Base-by-base conservation (phyloP, 441 rosid genomes). In the Raphanus hybrid region DNA sequence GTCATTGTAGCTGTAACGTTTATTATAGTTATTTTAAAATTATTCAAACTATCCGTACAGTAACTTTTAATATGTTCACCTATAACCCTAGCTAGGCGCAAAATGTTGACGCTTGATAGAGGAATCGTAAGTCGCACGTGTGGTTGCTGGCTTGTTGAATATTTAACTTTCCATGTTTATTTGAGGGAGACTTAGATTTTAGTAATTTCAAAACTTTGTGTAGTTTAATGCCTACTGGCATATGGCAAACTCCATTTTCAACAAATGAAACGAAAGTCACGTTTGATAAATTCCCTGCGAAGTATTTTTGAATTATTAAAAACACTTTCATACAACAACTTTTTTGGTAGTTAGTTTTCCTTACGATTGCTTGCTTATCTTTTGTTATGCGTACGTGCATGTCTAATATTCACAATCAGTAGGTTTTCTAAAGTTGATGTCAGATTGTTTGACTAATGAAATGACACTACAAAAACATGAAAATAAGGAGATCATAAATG, bases 121-220 rank as follows among this genome's bases (percentile, higher is more conserved):
- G 32, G 35, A 73, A 57, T 23, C 75, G 3, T 69, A 74, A 74
- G 78, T 79, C 82, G 37, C 82, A 79, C 78, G 78, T 79, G 82
- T 79, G 64, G 78, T 74, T 79, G 78, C 71, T 34, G 43, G 68
- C 12, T 57, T 59, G 16, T 79, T 79, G 69, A 79, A 75, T 74
- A 74, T 43, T 6, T 57, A 2, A 39, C 10, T 54, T 15, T 52
- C 58, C 58, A 52, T 52, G 58, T 15, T 52, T 60, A 60, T 27
- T 26, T 29, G 64, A 27, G 11, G 11, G 58, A 50, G 64, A 67
- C 52, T 72, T 35, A 11, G 16, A 0, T 6, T 35, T 54, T 70
- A 27, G 41, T 50, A 43, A 55, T 35, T 52, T 52, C 58, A 52
- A 3, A 32, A 58, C 8, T 60, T 27, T 6, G 41, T n/a, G 39